These are phyloP conservation scores for Acacia concinna DNA, from an alignment of 331 rosid genomes.

Conservation along the genomic window DNA sequence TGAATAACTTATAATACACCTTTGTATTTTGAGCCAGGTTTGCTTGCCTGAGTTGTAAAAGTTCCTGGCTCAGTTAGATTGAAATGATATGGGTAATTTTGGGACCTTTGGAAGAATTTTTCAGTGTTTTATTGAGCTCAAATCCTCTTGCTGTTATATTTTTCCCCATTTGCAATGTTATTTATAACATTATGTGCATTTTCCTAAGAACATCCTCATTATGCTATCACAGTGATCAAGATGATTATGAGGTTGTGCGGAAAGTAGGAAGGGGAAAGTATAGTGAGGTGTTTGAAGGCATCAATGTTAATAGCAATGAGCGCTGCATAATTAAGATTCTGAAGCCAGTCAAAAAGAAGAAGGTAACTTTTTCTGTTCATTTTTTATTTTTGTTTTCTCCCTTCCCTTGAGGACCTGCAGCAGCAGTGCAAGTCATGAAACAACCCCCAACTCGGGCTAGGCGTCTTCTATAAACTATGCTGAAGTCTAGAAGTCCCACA, in stretches of 20 bases:
- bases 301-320: slow-evolving; percentile 77
- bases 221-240: slow-evolving; percentile 65
- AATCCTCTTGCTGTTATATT: not conserved
- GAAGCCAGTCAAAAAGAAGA: slow-evolving; percentile 92
- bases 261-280: slow-evolving; percentile 94
- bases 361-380: slow-evolving; percentile 41
- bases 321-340: slow-evolving; percentile 91
- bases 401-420: slow-evolving; percentile 14
- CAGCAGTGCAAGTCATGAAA: not conserved
- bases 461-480: not conserved
- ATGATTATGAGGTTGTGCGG: slow-evolving; percentile 89
- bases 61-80: slow-evolving; percentile 22
- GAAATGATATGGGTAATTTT: slow-evolving; percentile 23
- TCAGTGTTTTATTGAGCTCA: not conserved
- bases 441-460: not conserved
- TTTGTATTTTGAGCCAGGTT: slow-evolving; percentile 14
- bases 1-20: not conserved
- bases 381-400: slow-evolving; percentile 4
- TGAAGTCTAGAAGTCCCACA: not conserved
- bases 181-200: not conserved
- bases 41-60: slow-evolving; percentile 7
- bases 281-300: slow-evolving; percentile 94
- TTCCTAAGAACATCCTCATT: not conserved
- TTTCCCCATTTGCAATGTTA: not conserved
- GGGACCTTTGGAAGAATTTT: slow-evolving; percentile 18